phyloP scores from a whole-genome alignment of 2,329 filamentous ascomycete genomes.

The Fusarium beomiforme region DNA sequence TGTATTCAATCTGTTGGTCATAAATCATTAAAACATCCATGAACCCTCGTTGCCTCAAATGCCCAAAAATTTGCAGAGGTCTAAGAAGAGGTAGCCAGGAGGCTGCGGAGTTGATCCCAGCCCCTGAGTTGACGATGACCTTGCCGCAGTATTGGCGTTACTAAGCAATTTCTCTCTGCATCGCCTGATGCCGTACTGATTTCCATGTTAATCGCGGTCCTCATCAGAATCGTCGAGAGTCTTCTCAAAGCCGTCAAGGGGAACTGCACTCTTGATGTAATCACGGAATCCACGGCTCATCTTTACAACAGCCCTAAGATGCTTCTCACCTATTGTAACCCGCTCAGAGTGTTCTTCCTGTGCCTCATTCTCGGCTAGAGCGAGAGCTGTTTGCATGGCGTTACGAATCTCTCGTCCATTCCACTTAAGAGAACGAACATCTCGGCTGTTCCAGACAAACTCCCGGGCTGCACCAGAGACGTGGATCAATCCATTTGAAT shows the following conservation, averaged over 20 bases:
- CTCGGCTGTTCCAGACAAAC: slow-evolving; percentile 50
- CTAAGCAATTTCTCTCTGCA: too few relatives aligned
- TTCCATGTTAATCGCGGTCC: slow-evolving; percentile 3
- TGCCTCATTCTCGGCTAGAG: slow-evolving; percentile 55
- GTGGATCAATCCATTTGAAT: slow-evolving; percentile 51
- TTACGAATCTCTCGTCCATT: slow-evolving; percentile 57
- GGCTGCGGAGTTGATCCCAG: too few relatives aligned
- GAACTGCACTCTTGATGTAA: slow-evolving; percentile 41
- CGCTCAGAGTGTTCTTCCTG: slow-evolving; percentile 48
- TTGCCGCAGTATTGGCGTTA: neutral
- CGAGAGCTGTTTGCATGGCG: slow-evolving; percentile 57
- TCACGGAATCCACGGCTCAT: slow-evolving; percentile 50
- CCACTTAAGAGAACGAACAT: slow-evolving; percentile 53
- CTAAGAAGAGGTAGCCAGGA: too few relatives aligned
- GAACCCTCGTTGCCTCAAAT: neutral
- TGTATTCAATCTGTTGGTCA: neutral
- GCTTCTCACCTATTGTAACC: slow-evolving; percentile 46
- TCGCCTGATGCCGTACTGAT: too few relatives aligned
- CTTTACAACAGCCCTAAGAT: slow-evolving; percentile 49
- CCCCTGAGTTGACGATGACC: neutral
- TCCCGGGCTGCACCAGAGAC: slow-evolving; percentile 52
- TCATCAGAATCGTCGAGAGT: slow-evolving; percentile 29
- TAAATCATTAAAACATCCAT: neutral
- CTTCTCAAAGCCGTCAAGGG: slow-evolving; percentile 37
- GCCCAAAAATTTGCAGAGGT: too few relatives aligned